Base-by-base conservation (phyloP, 345 rosid species). In the Citrus trifoliata region DNA sequence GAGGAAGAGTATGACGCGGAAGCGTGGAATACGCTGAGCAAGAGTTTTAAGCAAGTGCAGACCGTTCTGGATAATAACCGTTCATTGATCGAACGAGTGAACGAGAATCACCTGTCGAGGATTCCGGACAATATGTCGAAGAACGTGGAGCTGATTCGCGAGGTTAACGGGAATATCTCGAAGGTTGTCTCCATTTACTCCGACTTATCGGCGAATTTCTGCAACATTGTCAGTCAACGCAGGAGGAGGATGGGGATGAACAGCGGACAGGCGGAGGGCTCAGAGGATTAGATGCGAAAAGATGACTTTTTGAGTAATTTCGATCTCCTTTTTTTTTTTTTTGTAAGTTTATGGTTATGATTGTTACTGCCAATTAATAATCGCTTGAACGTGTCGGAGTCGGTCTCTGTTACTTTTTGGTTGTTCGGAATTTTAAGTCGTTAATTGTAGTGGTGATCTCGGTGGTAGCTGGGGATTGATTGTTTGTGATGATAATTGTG, bases 121-220 rank as follows among this genome's bases (percentile, higher is more conserved):
- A 75, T 82, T 42, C 85, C 89, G 4, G 86, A 84, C 48, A 82
- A 87, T 32, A 81, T 87, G 32, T 62, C 75, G 2, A 76, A 70
- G 59, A 84, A 86, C 79, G 80, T 82, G 32, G 63, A 60, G 12
- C 65, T 83, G 62, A 83, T 86, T 55, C 62, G 37, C 67, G 79
- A 86, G 77, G 83, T 86, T 27, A 83, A 86, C 65, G 73, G 82
- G 7, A 86, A 86, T 59, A 82, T 86, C 74, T 83, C 83, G 38
- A 82, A 78, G 74, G 85, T 82, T 30, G 46, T 77, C 53, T 77
- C 81, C 5, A 78, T 83, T 42, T 83, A 86, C 82, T 78, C 87
- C 64, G 83, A 86, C 63, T 72, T 83, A 38, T 83, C 85, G 5
- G 28, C 73, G 79, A 25, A 77, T 64, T 76, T 83, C 83, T 30